These are phyloP conservation scores for Globisporangium acanthophoron DNA, from an alignment of 352 stramenopile species.

Conservation along the genomic window DNA sequence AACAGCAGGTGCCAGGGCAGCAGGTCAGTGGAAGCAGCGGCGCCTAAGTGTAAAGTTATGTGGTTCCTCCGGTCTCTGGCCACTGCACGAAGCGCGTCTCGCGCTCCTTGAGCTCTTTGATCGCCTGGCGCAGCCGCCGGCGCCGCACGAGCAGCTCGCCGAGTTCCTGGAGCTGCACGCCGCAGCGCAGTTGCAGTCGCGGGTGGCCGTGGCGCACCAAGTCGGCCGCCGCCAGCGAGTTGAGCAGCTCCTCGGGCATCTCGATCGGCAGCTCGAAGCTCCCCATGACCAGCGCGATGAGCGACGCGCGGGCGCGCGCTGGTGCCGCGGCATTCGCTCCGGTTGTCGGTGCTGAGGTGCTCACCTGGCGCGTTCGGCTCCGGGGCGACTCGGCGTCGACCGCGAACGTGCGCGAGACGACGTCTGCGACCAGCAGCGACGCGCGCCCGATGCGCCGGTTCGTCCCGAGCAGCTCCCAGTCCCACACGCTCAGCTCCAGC, in stretches of 20 bases:
- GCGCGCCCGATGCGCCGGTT: constrained; percentile 47
- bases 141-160: constrained; percentile 38
- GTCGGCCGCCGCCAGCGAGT: constrained; percentile 27
- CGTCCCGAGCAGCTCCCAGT: constrained; percentile 45
- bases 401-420: constrained; percentile 33
- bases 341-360: background rate
- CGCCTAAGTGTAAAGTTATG: constrained; percentile 37
- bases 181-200: constrained; percentile 48
- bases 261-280: constrained; percentile 66
- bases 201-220: constrained; percentile 42
- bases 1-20: background rate
- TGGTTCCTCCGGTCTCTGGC: constrained; percentile 11
- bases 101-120: constrained; percentile 28
- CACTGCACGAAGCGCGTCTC: constrained; percentile 51
- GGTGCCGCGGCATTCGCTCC: background rate
- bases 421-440: constrained; percentile 32
- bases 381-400: constrained; percentile 4
- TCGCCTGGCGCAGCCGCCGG: constrained; percentile 27
- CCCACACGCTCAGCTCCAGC: constrained; percentile 43
- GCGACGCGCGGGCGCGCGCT: background rate
- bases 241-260: constrained; percentile 38
- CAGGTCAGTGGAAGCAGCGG: background rate
- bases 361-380: background rate
- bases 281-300: constrained; percentile 31
- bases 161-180: constrained; percentile 38